phyloP scores from a whole-genome alignment of 108 stramenopile species.

The Phaeodactylum tricornutum region DNA sequence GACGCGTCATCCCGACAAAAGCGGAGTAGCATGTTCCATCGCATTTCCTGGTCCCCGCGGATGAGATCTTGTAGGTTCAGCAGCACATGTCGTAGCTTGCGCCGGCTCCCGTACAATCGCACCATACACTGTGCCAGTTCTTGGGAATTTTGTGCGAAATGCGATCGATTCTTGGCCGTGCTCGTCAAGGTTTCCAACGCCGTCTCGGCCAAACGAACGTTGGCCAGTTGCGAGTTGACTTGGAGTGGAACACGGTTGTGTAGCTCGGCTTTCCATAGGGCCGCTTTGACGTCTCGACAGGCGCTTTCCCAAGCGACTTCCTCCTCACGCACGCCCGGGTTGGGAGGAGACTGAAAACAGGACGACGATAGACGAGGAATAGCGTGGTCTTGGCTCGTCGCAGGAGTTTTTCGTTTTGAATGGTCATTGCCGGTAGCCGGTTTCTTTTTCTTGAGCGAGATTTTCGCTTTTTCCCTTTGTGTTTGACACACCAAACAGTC shows the following conservation, averaged over 20 bases:
- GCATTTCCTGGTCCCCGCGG: background rate
- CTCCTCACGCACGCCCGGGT: background rate
- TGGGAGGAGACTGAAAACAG: conserved; percentile 1
- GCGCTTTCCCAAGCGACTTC: conserved; percentile 18
- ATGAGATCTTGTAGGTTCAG: conserved; percentile 29
- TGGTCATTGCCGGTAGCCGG: too few relatives aligned
- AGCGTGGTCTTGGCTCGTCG: conserved; percentile 2
- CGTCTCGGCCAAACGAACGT: conserved; percentile 15
- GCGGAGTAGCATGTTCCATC: background rate
- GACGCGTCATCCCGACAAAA: background rate
- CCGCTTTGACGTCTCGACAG: conserved; percentile 11
- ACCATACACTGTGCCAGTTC: conserved; percentile 56
- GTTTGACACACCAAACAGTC: conserved; percentile 56
- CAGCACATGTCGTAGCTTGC: conserved; percentile 36
- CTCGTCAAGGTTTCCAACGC: conserved; percentile 23
- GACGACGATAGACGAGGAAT: background rate
- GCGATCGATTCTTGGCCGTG: conserved; percentile 20
- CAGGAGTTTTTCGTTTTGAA: background rate
- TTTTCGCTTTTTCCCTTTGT: conserved; percentile 6
- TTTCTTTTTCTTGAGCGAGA: conserved; percentile 6
- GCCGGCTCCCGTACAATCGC: conserved; percentile 34
- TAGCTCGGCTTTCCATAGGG: conserved; percentile 18
- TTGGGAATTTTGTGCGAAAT: conserved; percentile 34
- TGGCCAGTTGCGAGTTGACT: conserved; percentile 19
- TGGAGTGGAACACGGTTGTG: background rate